Conservation (phyloP, 2,329 filamentous ascomycete genomes). For the Xylaria sp. region DNA sequence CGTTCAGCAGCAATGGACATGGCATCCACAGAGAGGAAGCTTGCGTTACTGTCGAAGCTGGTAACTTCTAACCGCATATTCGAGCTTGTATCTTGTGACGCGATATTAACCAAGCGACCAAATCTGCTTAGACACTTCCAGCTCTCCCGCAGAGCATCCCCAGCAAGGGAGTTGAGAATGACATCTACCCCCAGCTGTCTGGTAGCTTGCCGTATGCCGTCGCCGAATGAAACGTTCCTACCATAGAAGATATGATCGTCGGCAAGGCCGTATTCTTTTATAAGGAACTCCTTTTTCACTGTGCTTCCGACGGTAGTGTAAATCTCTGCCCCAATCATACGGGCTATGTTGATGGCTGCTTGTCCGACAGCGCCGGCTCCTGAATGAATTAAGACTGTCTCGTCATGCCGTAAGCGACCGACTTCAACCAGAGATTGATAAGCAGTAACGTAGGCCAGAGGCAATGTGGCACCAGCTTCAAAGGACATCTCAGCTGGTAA, state of each 20-base stretch:
- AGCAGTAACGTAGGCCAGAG: slow-evolving; percentile 37
- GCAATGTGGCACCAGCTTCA: slow-evolving; percentile 38
- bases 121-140: slow-evolving; percentile 42
- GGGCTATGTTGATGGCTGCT: slow-evolving; percentile 38
- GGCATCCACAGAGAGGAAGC: slow-evolving; percentile 54
- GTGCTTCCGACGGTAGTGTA: slow-evolving; percentile 37
- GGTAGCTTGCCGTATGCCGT: slow-evolving; percentile 35
- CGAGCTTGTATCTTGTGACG: slow-evolving; percentile 33
- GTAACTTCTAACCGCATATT: slow-evolving; percentile 52
- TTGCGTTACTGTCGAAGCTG: slow-evolving; percentile 54
- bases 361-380: slow-evolving; percentile 40
- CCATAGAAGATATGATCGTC: slow-evolving; percentile 41
- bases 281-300: slow-evolving; percentile 40
- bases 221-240: slow-evolving; percentile 36
- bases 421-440: slow-evolving; percentile 39
- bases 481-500: slow-evolving; percentile 38
- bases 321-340: slow-evolving; percentile 40
- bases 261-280: slow-evolving; percentile 35
- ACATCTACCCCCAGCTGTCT: slow-evolving; percentile 36
- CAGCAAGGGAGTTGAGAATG: slow-evolving; percentile 38
- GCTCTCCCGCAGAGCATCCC: slow-evolving; percentile 39
- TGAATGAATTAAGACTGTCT: slow-evolving; percentile 39
- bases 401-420: slow-evolving; percentile 36
- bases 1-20: slow-evolving; percentile 48
- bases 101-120: slow-evolving; percentile 40